Percentiles rank a stretch among this genome's conserved stretches.
Evolutionary conservation across 352 stramenopile species (phyloP).

Genomic region (Globisporangium cylindrosporum): DNA sequence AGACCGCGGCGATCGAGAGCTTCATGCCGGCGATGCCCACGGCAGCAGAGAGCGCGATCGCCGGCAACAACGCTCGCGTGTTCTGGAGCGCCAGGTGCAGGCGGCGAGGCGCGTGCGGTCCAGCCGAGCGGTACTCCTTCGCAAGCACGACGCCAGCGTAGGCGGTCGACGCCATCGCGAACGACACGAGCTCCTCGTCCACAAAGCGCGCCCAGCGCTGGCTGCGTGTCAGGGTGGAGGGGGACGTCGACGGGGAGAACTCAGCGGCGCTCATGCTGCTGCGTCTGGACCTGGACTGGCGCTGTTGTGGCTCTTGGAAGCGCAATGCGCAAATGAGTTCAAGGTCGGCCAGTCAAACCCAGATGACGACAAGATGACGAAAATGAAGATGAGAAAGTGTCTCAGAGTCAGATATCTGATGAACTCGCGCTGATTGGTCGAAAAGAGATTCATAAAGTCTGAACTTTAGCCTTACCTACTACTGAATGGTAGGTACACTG

Average conservation of each 20-base stretch:
- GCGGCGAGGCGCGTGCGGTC: conserved; percentile 9
- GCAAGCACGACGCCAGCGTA: conserved; percentile 26
- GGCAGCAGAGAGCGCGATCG: conserved; percentile 33
- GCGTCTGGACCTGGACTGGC: background rate
- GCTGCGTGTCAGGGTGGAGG: conserved; percentile 15
- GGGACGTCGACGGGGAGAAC: conserved; percentile 1
- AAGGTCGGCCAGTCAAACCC: too few species aligned
- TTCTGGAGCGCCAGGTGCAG: conserved; percentile 30
- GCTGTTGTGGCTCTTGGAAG: too few species aligned
- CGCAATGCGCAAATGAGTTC: too few species aligned
- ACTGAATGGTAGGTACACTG: too few species aligned
- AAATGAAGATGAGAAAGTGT: too few species aligned
- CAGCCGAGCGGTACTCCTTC: conserved; percentile 26
- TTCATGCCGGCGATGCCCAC: conserved; percentile 62
- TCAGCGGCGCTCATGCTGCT: background rate
- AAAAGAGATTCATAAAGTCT: too few species aligned
- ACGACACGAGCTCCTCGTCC: conserved; percentile 38
- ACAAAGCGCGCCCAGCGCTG: conserved; percentile 46
- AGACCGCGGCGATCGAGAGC: conserved; percentile 40
- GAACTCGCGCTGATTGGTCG: too few species aligned
- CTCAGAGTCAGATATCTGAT: background rate
- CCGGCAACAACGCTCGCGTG: conserved; percentile 35
- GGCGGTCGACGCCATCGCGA: conserved; percentile 28
- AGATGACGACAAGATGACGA: too few species aligned
- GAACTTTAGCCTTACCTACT: too few species aligned